Evolutionary conservation across 73 alveolate species (phyloP).

Genomic region (Paramecium octaurelia): DNA sequence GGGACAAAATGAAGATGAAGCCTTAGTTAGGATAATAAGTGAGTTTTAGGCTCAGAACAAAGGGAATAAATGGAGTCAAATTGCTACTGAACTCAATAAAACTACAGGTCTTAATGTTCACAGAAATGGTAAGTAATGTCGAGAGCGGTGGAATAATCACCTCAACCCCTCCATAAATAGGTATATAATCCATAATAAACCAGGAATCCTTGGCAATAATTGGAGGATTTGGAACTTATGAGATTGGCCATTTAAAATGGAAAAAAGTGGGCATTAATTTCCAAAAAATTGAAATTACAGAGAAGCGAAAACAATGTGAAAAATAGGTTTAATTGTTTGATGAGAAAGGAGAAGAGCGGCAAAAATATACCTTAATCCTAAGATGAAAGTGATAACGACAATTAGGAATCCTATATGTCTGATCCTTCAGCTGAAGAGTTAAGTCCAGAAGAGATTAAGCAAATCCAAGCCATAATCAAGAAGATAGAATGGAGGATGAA

Average conservation of each 20-base stretch:
- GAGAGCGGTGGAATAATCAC: slow-evolving; percentile 94
- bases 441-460: not conserved
- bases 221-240: slow-evolving; percentile 41
- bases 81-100: slow-evolving; percentile 45
- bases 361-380: not conserved
- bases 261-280: slow-evolving; percentile 42
- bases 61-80: slow-evolving; percentile 60
- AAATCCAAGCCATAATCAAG: not conserved
- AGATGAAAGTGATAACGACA: not conserved
- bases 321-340: slow-evolving; percentile 15
- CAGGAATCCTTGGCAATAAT: slow-evolving; percentile 17
- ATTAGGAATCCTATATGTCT: not conserved
- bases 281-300: not conserved
- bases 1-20: slow-evolving; percentile 1
- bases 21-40: not conserved
- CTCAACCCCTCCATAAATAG: slow-evolving; percentile 85
- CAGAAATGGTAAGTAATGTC: slow-evolving; percentile 89
- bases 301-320: slow-evolving; percentile 42
- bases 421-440: slow-evolving; percentile 48
- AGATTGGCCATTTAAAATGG: slow-evolving; percentile 33
- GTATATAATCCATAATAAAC: not conserved
- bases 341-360: slow-evolving; percentile 11
- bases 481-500: slow-evolving; percentile 39
- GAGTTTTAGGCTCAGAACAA: not conserved
- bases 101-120: not conserved